Evolutionary conservation across 1,139 yeast genomes (phyloP), one percentile per base, ranked within the genome.

Genomic region (Komagataea norvegica): DNA sequence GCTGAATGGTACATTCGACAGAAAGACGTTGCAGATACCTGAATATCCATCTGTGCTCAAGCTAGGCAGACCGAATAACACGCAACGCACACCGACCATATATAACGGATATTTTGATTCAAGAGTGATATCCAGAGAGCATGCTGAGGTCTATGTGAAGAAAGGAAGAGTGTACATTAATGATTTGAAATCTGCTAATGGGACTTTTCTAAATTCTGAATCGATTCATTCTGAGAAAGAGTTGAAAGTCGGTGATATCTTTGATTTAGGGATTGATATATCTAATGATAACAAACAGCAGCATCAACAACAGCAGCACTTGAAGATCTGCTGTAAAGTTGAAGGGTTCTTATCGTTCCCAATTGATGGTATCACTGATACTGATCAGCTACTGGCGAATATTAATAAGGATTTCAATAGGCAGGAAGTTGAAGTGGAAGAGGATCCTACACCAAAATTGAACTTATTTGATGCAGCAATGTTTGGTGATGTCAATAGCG

Each of bases 81-180:
- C 83, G 14, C 82, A 77, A 49, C 76, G 83, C 36, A 73, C 74
- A 46, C 89, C 95, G 9, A 77, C 80, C 40, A 74, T 82, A 7
- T 80, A 84, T 29, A 93, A 93, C 58, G 98, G 98, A 1, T 89
- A 76, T 59, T 91, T 91, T 56, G 98, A 91, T 58, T 87, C 96
- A 8, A 68, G 98, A 27, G 98, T 93, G 11, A 70, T 91, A 36
- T 82, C 95, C 31, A 69, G 99, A 48, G 91, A 85, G 54, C 99
- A 91, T 62, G 99, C 99, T 0, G 91, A 86, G 51, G 65, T 91
- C 45, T 86, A 77, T 67, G 66, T 77, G n/a, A 64, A 64, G 20
- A 66, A 68, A 6, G 89, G 93, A 10, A 72, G 72, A 43, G 71
- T 91, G 25, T 86, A 74, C 73, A 72, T 91, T 29, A 77, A 81